Conservation (phyloP, 768 basidiomycete species). For the Kwoniella sp. region DNA sequence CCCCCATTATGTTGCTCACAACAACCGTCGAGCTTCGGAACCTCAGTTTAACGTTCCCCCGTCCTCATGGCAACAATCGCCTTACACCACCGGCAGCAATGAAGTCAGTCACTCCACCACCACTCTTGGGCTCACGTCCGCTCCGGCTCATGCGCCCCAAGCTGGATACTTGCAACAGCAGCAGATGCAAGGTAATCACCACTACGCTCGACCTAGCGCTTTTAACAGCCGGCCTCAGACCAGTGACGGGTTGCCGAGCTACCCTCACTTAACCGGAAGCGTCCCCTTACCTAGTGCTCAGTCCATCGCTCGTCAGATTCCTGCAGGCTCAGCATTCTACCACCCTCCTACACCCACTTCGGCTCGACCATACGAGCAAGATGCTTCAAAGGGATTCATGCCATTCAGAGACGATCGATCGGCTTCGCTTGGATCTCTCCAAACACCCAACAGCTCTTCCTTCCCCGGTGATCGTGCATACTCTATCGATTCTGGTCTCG, state of each 20-base stretch:
- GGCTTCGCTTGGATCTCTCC: conserved; percentile 6
- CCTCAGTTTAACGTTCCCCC: conserved; percentile 30
- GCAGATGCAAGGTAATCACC: conserved; percentile 13
- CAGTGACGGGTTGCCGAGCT: conserved; percentile 44
- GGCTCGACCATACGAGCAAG: conserved; percentile 15
- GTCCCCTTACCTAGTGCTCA: conserved; percentile 31
- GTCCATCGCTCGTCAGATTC: conserved; percentile 29
- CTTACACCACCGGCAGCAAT: not conserved
- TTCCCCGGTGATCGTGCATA: conserved; percentile 29
- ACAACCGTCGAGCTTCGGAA: conserved; percentile 38
- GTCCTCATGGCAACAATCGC: conserved; percentile 10
- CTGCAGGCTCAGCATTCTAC: conserved; percentile 5
- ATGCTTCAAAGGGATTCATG: conserved; percentile 17
- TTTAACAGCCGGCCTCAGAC: conserved; percentile 42
- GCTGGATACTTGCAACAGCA: conserved; percentile 25
- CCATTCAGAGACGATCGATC: conserved; percentile 29
- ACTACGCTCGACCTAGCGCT: conserved; percentile 14
- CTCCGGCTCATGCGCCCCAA: conserved; percentile 24
- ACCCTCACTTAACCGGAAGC: conserved; percentile 24
- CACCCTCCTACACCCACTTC: conserved; percentile 15
- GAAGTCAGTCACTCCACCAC: not conserved
- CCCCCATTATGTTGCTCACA: conserved; percentile 27
- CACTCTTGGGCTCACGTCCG: conserved; percentile 17
- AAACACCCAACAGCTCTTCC: conserved; percentile 4
- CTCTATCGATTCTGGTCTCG: conserved; percentile 33